These are phyloP conservation scores for Lipomyces anomalus DNA, from an alignment of 805 yeast species.

Conservation along the genomic window DNA sequence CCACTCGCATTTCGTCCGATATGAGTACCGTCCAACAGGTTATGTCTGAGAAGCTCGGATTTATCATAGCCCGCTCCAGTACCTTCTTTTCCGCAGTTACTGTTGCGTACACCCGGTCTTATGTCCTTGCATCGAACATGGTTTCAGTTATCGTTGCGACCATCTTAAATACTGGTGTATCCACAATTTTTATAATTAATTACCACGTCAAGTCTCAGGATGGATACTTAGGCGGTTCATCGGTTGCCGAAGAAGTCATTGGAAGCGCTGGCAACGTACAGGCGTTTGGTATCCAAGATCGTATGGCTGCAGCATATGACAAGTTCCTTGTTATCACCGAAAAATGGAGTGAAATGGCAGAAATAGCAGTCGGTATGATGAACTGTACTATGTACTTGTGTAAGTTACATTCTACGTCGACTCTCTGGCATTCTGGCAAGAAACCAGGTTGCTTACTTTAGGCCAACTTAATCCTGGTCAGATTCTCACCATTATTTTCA, in stretches of 20 bases:
- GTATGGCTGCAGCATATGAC: constrained; percentile 33
- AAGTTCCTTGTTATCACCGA: constrained; percentile 28
- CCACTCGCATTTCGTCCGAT: constrained; percentile 41
- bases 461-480: constrained; percentile 34
- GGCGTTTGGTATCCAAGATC: constrained; percentile 39
- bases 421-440: constrained; percentile 41
- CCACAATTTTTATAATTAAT: constrained; percentile 30
- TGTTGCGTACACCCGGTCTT: constrained; percentile 35
- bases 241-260: constrained; percentile 40
- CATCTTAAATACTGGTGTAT: constrained; percentile 29
- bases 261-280: constrained; percentile 39
- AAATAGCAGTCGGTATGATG: constrained; percentile 21
- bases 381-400: constrained; percentile 25
- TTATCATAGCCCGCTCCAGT: constrained; percentile 36
- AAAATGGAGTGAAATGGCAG: constrained; percentile 28
- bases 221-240: constrained; percentile 24
- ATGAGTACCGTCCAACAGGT: constrained; percentile 40
- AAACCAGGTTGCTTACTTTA: constrained; percentile 35
- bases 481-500: constrained; percentile 37
- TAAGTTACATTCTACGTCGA: constrained; percentile 25
- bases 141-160: constrained; percentile 34
- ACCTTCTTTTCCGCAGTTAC: constrained; percentile 37
- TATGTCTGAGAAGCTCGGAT: constrained; percentile 39
- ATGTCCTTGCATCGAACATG: constrained; percentile 36
- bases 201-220: constrained; percentile 17